These are phyloP conservation scores for Pythium grandisporangium DNA, from an alignment of 352 stramenopile species.

Conservation along the genomic window DNA sequence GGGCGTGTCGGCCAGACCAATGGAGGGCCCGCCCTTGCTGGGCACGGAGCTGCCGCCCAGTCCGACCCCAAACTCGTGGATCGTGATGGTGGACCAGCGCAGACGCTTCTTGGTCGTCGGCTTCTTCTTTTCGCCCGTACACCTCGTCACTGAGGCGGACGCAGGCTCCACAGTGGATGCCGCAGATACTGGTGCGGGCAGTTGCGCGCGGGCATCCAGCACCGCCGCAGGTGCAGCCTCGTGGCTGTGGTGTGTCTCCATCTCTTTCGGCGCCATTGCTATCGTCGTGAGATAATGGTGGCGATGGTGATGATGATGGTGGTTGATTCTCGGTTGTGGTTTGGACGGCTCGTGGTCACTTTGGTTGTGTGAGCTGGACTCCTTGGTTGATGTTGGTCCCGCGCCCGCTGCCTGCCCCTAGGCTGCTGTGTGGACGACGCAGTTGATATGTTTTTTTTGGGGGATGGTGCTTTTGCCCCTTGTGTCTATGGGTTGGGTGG, in stretches of 20 bases:
- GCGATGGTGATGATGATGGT: too few relatives aligned
- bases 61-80: constrained; percentile 49
- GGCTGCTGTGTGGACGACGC: too few relatives aligned
- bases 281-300: not conserved
- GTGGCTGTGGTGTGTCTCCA: constrained; percentile 11
- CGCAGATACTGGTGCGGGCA: too few relatives aligned
- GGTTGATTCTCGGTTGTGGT: too few relatives aligned
- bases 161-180: too few relatives aligned
- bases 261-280: constrained; percentile 38
- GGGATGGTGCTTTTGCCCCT: too few relatives aligned
- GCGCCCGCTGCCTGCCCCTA: constrained; percentile 1
- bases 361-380: constrained; percentile 18
- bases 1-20: constrained; percentile 32
- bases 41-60: constrained; percentile 42
- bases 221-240: too few relatives aligned
- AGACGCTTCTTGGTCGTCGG: constrained; percentile 24
- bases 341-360: constrained; percentile 10
- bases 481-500: too few relatives aligned
- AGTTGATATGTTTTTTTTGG: constrained; percentile 20
- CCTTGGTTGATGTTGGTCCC: constrained; percentile 16
- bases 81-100: constrained; percentile 46
- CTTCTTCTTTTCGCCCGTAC: too few relatives aligned
- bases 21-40: constrained; percentile 34
- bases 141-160: too few relatives aligned
- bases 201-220: too few relatives aligned